Percentiles rank a stretch among this genome's conserved stretches.
phyloP scores from a whole-genome alignment of 331 rosid genomes.

The Rhamnella rubrinervis region DNA sequence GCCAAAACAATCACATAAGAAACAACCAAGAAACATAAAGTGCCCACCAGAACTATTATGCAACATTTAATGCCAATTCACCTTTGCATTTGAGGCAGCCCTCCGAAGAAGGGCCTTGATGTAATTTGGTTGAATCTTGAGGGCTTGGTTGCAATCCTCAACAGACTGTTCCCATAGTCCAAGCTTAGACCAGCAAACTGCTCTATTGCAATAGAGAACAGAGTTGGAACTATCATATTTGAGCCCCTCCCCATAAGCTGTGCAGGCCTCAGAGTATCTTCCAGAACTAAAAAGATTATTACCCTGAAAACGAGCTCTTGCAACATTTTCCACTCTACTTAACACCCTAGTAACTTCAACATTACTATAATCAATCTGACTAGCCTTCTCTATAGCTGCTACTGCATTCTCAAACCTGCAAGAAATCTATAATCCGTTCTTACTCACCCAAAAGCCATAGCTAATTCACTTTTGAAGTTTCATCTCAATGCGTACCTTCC shows the following conservation, averaged over 20 bases:
- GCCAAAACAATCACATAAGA: slow-evolving; percentile 12
- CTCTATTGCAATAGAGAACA: slow-evolving; percentile 86
- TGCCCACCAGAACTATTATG: neutral
- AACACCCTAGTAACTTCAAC: slow-evolving; percentile 57
- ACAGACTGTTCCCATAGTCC: slow-evolving; percentile 89
- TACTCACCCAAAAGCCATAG: slow-evolving; percentile 21
- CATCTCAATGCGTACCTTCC: slow-evolving; percentile 60
- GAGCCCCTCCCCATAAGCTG: slow-evolving; percentile 92
- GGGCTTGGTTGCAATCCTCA: slow-evolving; percentile 82
- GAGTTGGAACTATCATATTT: slow-evolving; percentile 62
- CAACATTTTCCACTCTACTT: slow-evolving; percentile 65
- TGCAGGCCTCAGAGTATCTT: slow-evolving; percentile 76
- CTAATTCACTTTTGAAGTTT: slow-evolving; percentile 7
- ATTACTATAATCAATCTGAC: slow-evolving; percentile 47
- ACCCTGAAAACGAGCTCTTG: slow-evolving; percentile 75
- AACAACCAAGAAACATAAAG: slow-evolving; percentile 1
- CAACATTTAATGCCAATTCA: slow-evolving; percentile 16
- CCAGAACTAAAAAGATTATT: slow-evolving; percentile 72
- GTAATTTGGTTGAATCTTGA: slow-evolving; percentile 75
- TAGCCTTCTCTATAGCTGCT: slow-evolving; percentile 66
- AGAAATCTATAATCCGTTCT: slow-evolving; percentile 32
- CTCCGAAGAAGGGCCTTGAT: slow-evolving; percentile 82
- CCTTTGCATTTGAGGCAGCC: slow-evolving; percentile 83
- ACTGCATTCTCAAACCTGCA: slow-evolving; percentile 90
- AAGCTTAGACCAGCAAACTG: slow-evolving; percentile 90